Base-by-base conservation (phyloP, 2,329 filamentous ascomycete genomes). In the Colletotrichum noveboracense region DNA sequence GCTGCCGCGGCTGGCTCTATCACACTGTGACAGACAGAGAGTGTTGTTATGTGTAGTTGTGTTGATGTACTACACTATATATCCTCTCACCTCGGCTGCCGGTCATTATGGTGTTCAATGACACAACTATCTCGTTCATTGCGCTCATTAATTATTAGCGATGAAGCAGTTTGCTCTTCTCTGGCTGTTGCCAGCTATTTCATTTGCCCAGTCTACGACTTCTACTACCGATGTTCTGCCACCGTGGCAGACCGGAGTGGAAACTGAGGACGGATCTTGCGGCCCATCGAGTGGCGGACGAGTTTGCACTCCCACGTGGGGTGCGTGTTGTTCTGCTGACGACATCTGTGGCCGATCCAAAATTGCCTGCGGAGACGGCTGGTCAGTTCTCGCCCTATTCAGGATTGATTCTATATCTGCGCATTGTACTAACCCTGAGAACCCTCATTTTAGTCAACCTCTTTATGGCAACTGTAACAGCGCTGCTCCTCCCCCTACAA, bases 221-320 rank as follows among this genome's bases (percentile, higher is more conserved):
- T 32, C 43, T 14, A 69, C 66, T 38, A n/a, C 36, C 14, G 24
- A 30, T 55, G 38, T 7, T 14, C 16, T 71, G 16, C 69, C 69
- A 4, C 69, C 69, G 10, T 71, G 69, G 69, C 69, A 71, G 52
- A 66, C 69, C 21, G 69, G 69, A 21, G 36, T 71, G 12, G 18
- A 52, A 12, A 66, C 69, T 6, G 69, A 71, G 24, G 69, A 71
- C 38, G 69, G 69, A 24, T 55, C 34, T 18, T 71, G 69, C 26
- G 69, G 69, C 30, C 32, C 8, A 9, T 30, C 18, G 2, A 30
- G 34, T 26, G 18, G 13, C 24, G 60, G 30, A 18, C 34, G 56
- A 34, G 69, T 71, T 14, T 71, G 69, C 34, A 65, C 69, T n/a
- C 69, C 69, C n/a, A 21, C 60, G 1, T 71, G 69, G 69, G 69